Percentiles rank a stretch among this genome's conserved stretches.
Conservation (phyloP, 306 rosid species). For the Vigna nakashimae region DNA sequence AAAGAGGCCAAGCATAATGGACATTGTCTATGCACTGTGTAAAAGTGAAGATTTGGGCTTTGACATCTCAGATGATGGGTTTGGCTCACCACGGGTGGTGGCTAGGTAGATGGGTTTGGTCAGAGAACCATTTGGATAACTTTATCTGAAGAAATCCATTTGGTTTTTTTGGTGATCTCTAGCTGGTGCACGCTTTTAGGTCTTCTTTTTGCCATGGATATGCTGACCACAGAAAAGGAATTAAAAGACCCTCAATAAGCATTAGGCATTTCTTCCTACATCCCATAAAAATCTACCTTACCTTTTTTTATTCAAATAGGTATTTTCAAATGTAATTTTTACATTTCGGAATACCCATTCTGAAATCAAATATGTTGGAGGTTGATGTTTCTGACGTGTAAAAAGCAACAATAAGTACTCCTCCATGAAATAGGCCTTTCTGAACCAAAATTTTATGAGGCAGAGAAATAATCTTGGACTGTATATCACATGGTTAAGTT, state of each 20-base stretch:
- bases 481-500: background rate
- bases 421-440: background rate
- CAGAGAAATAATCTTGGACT: background rate
- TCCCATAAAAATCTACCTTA: too few relatives aligned
- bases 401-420: background rate
- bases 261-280: too few relatives aligned
- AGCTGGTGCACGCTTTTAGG: background rate
- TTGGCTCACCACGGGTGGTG: slow-evolving; percentile 51
- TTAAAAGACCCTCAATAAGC: background rate
- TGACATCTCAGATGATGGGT: slow-evolving; percentile 74
- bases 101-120: slow-evolving; percentile 55
- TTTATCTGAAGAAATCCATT: background rate
- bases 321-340: too few relatives aligned
- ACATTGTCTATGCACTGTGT: slow-evolving; percentile 72
- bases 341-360: too few relatives aligned
- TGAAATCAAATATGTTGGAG: too few relatives aligned
- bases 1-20: slow-evolving; percentile 87
- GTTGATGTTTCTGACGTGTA: too few relatives aligned
- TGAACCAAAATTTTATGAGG: background rate
- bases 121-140: too few relatives aligned
- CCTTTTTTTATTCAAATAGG: too few relatives aligned
- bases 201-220: background rate
- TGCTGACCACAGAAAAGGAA: background rate
- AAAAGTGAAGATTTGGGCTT: slow-evolving; percentile 72
- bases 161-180: background rate